Evolutionary conservation across 139 green algal genomes (phyloP), one percentile per base, ranked within the genome.

Genomic region (Chlorokybus atmophyticus): DNA sequence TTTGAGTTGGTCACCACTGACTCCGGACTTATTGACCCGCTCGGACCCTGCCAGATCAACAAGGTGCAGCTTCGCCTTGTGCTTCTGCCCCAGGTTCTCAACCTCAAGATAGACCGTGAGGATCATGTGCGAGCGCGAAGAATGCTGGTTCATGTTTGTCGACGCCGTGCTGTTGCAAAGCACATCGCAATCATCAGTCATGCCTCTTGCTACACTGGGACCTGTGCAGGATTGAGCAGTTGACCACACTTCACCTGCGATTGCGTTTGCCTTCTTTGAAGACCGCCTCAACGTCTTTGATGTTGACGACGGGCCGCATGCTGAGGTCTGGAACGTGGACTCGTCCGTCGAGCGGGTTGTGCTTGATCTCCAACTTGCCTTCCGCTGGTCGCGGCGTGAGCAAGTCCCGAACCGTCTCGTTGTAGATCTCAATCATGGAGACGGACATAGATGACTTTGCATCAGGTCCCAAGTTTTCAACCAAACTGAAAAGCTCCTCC

Each of bases 21-120:
- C 77, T 49, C 72, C 77, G 2, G 61, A 76, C 42, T 41, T 50
- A 3, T 32, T 56, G 6, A 85, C 59, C 35, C 78, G 69, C 66
- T 85, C 78, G 1, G 48, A 71, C 25, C 82, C 82, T 57, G 80
- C 83, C 57, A 92, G 68, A 67, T 92, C 83, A 0, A 90, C 70
- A 41, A 92, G 71, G 59, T 92, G 76, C 47, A 92, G 59, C 4
- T 26, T 6, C 27, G 53, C 66, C 4, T 30, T 5, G 41, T 59
- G 8, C 28, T 23, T 21, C 3, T 28, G 23, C 28, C 63, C 62
- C 7, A 31, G 27, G 30, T 35, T n/a, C 28, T 35, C 32, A 26
- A 62, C 32, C 24, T 28, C 2, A 23, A 56, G 44, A 10, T 69
- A 4, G 17, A 71, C 40, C 38, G 7, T 27, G 29, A 74, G 38